Evolutionary conservation across 768 basidiomycete genomes (phyloP).

Genomic region (Amanita thiersii): DNA sequence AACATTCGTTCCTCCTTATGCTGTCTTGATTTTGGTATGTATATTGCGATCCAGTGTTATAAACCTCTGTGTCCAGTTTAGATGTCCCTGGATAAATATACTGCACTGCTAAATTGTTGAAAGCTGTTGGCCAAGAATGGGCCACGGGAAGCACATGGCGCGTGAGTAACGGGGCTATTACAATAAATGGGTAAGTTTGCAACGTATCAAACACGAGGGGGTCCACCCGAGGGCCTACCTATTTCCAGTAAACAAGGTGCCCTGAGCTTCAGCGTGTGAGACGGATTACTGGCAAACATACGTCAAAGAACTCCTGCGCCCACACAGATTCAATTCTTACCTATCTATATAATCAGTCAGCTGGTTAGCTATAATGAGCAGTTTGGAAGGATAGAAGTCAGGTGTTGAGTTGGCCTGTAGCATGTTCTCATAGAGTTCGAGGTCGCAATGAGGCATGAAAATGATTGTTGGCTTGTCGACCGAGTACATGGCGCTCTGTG

Average conservation of each 20-base stretch:
- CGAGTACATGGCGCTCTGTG: conserved; percentile 25
- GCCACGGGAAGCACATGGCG: conserved; percentile 42
- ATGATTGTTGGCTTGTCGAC: conserved; percentile 45
- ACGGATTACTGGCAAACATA: conserved; percentile 9
- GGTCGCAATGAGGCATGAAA: conserved; percentile 77
- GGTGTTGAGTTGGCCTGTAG: conserved; percentile 53
- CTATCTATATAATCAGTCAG: conserved; percentile 60
- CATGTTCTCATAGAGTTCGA: conserved; percentile 60
- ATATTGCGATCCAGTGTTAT: no score
- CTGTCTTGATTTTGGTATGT: no score
- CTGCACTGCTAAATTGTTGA: conserved; percentile 61
- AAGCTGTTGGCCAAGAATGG: conserved; percentile 48
- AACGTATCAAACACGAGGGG: no score
- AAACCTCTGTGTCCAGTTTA: not conserved
- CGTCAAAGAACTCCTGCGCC: conserved; percentile 17
- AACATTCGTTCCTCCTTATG: no score
- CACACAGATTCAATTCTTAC: conserved; percentile 46
- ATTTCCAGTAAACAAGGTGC: conserved; percentile 4
- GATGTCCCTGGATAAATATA: conserved; percentile 14
- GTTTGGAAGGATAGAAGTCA: conserved; percentile 28
- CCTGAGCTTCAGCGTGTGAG: not conserved
- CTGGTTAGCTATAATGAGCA: conserved; percentile 59
- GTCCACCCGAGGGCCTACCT: not conserved
- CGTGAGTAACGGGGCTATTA: conserved; percentile 40
- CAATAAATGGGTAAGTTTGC: not conserved